Base-by-base conservation (phyloP, 1,284 basidiomycete species). In the Agaricales sp. region DNA sequence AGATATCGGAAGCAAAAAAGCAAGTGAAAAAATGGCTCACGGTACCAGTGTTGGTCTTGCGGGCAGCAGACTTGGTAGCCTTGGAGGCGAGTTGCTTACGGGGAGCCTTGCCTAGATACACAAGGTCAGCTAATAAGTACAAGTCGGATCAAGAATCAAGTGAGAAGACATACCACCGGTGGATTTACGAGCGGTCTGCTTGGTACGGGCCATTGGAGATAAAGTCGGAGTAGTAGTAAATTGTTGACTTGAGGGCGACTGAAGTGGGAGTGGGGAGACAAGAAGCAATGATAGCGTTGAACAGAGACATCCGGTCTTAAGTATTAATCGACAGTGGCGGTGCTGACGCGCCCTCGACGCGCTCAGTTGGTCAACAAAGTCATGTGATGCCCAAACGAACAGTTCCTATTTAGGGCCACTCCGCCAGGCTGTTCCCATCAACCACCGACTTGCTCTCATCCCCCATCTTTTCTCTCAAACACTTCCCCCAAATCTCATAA, bases 161-260 rank as follows among this genome's bases (percentile, higher is more conserved):
- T 12, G 16, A 35, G 45, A 14, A 47, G 25, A 37, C 69, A 57
- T 59, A 71, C 77, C 87, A 78, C 86, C 85, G 57, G 90, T 92
- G 47, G 89, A 87, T 70, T 88, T 87, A 69, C 82, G 82, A 54
- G 82, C 85, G 57, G 87, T 91, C 74, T 90, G 87, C 74, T 87
- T 80, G 44, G 80, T 81, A 54, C 79, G 78, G 53, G 67, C 68
- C 67, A 70, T 70, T 62, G 57, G n/a, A 53, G 46, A 50, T 11
- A 11, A 43, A 19, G 20, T 8, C 8, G 41, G 41, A n/a, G 11
- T 11, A 35, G 30, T 11, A 35, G n/a, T 35, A n/a, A 35, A 35
- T 8, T 35, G 8, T n/a, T n/a, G n/a, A 35, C 11, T 8, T 35
- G 30, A n/a, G 30, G 30, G 8, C n/a, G 30, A 35, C 30, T 35